Conservation (phyloP, 768 basidiomycete species). For the Rhodotorula kratochvilovae region DNA sequence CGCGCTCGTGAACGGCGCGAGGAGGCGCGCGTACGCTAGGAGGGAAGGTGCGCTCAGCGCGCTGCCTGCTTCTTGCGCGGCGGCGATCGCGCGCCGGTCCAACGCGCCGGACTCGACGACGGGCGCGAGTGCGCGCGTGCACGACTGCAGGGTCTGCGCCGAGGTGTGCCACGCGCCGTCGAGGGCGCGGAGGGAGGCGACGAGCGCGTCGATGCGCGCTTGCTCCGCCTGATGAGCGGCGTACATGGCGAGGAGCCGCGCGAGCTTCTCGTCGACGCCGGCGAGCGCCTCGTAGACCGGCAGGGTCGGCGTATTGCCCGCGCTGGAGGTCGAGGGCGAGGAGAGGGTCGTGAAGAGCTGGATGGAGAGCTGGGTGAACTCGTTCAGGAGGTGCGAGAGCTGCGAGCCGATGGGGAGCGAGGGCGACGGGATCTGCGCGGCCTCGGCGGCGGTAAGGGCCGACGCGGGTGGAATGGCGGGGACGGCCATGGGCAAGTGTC, state of each 20-base stretch:
- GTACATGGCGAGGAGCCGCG: conserved; percentile 9
- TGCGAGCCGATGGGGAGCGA: conserved; percentile 22
- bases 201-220: conserved; percentile 15
- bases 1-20: conserved; percentile 40
- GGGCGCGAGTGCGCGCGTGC: conserved; percentile 3
- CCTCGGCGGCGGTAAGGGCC: background rate
- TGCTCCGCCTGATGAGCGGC: conserved; percentile 22
- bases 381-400: conserved; percentile 14
- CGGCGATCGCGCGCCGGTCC: conserved; percentile 18
- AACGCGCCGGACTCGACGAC: conserved; percentile 14
- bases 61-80: background rate
- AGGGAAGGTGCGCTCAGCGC: conserved; percentile 13
- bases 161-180: background rate
- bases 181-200: background rate
- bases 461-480: background rate
- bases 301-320: background rate
- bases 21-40: conserved; percentile 37
- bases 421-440: conserved; percentile 24
- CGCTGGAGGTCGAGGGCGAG: background rate
- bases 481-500: background rate
- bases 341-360: conserved; percentile 28
- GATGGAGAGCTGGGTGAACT: conserved; percentile 26
- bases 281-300: conserved; percentile 22
- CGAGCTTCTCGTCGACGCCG: conserved; percentile 19
- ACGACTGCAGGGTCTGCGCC: background rate